Conservation (phyloP, 2,329 filamentous ascomycete species). For the Trichoderma koningii region DNA sequence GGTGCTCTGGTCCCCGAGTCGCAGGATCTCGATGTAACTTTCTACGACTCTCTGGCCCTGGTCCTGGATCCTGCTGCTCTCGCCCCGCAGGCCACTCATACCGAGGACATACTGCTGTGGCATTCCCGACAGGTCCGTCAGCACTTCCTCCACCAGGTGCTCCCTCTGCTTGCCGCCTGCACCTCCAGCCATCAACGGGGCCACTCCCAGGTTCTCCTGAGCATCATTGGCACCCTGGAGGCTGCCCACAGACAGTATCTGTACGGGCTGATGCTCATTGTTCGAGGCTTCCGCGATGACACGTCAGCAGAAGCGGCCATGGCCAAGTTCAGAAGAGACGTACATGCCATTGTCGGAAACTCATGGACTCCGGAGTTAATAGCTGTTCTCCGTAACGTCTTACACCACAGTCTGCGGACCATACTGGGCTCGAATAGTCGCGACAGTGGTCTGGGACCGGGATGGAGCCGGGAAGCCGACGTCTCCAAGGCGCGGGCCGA, state of each 20-base stretch:
- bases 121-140: constrained; percentile 61
- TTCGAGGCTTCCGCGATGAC: constrained; percentile 48
- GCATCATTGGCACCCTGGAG: constrained; percentile 60
- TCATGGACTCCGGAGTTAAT: constrained; percentile 58
- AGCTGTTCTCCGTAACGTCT: constrained; percentile 55
- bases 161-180: constrained; percentile 56
- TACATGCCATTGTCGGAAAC: constrained; percentile 67
- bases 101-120: constrained; percentile 61
- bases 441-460: constrained; percentile 25
- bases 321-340: constrained; percentile 59
- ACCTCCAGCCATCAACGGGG: constrained; percentile 49
- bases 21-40: constrained; percentile 48
- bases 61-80: constrained; percentile 51
- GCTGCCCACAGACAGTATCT: constrained; percentile 60
- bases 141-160: constrained; percentile 62
- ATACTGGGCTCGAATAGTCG: constrained; percentile 45
- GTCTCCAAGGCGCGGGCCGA: constrained; percentile 50
- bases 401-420: constrained; percentile 54
- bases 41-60: constrained; percentile 55
- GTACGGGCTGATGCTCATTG: constrained; percentile 55
- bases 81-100: constrained; percentile 53
- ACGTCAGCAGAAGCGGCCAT: constrained; percentile 44
- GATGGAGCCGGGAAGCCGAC: constrained; percentile 31
- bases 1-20: constrained; percentile 50
- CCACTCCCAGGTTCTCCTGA: constrained; percentile 51